Evolutionary conservation across 75 land plant genomes (phyloP).

Genomic region (Cunninghamia lanceolata): DNA sequence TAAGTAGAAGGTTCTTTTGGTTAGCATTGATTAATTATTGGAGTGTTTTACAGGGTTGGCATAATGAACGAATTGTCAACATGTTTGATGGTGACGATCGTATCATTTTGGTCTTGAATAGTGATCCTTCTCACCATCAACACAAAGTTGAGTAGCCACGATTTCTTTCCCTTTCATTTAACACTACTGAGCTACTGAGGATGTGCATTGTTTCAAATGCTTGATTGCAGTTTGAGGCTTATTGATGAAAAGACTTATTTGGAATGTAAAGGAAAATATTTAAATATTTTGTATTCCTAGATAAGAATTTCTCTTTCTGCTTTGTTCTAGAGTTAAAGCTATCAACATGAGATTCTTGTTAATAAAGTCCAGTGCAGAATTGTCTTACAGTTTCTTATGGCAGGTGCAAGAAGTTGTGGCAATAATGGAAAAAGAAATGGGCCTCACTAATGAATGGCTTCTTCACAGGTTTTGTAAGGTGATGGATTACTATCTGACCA

Average conservation of each 20-base stretch:
- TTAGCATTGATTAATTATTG: not conserved
- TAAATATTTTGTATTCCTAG: not conserved
- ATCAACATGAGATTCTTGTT: not conserved
- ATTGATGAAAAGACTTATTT: not conserved
- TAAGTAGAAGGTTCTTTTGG: not conserved
- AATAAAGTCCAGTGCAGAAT: not conserved
- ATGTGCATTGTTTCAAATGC: not conserved
- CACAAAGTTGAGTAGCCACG: conserved; percentile 45
- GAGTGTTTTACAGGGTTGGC: conserved; percentile 68
- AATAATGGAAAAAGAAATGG: conserved; percentile 82
- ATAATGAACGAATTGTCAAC: conserved; percentile 59
- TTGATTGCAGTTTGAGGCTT: not conserved
- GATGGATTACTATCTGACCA: not conserved
- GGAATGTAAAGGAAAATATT: not conserved
- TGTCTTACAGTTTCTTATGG: not conserved
- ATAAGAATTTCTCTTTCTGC: not conserved
- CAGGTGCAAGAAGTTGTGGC: conserved; percentile 73
- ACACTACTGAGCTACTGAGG: not conserved
- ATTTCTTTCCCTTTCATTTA: not conserved
- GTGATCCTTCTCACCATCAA: conserved; percentile 54
- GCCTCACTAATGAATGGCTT: conserved; percentile 64
- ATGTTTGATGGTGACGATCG: conserved; percentile 37
- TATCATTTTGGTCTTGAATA: conserved; percentile 56
- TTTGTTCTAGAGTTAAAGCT: not conserved
- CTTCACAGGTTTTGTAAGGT: conserved; percentile 72